phyloP scores from a whole-genome alignment of 768 basidiomycete genomes.

The Suillus plorans region DNA sequence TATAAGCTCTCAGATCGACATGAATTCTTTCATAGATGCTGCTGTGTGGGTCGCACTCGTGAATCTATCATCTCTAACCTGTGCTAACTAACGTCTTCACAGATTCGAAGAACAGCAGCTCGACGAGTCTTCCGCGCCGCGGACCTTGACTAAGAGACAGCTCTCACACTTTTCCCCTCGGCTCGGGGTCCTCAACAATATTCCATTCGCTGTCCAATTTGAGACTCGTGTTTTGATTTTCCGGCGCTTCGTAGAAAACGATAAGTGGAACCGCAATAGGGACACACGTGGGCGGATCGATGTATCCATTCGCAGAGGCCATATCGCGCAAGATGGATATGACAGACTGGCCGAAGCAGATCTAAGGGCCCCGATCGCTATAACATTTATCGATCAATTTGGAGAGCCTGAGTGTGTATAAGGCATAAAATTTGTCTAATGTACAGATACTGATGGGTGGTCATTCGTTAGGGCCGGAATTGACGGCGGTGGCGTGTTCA shows the following conservation, averaged over 20 bases:
- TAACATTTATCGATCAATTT: slow-evolving; percentile 91
- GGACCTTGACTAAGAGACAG: slow-evolving; percentile 61
- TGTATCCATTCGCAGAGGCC: slow-evolving; percentile 52
- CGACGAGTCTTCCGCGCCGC: slow-evolving; percentile 24
- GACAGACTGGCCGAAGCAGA: slow-evolving; percentile 75
- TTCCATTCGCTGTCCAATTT: slow-evolving; percentile 95
- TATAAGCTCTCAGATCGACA: slow-evolving; percentile 56
- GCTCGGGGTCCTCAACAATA: slow-evolving; percentile 89
- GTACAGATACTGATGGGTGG: slow-evolving; percentile 6
- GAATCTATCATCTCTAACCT: background rate
- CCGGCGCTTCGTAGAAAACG: slow-evolving; percentile 75
- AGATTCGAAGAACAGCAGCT: slow-evolving; percentile 69
- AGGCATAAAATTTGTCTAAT: background rate
- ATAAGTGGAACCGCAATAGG: slow-evolving; percentile 35
- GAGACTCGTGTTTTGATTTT: slow-evolving; percentile 89
- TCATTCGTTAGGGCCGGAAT: slow-evolving; percentile 68
- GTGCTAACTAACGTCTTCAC: slow-evolving; percentile 3
- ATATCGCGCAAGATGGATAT: slow-evolving; percentile 90
- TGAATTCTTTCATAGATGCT: slow-evolving; percentile 79
- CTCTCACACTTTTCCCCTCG: slow-evolving; percentile 63
- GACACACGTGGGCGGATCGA: slow-evolving; percentile 23
- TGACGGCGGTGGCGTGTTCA: slow-evolving; percentile 96
- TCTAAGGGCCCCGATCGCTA: slow-evolving; percentile 80
- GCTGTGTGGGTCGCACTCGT: slow-evolving; percentile 61
- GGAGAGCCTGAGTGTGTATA: slow-evolving; percentile 75